Percentiles rank a stretch among this genome's conserved stretches.
These are phyloP conservation scores for Favolaschia claudopus DNA, from an alignment of 768 basidiomycete genomes.

Conservation along the genomic window DNA sequence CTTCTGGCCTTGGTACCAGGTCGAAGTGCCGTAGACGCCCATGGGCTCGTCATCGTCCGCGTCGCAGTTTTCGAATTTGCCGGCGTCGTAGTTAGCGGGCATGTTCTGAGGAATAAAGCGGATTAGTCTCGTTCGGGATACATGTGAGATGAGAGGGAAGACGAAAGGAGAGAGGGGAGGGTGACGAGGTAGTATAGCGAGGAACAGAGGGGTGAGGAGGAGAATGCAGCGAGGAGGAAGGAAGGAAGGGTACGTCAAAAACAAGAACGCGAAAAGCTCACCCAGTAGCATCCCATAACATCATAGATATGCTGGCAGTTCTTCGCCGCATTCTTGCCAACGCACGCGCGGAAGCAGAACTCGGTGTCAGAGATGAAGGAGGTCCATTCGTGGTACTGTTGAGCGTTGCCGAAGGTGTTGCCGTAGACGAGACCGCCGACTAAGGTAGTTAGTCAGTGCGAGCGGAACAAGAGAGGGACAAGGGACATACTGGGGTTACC, in stretches of 20 bases:
- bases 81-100: slow-evolving; percentile 69
- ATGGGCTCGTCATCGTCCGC: slow-evolving; percentile 66
- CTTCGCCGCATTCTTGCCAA: slow-evolving; percentile 59
- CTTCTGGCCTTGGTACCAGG: slow-evolving; percentile 68
- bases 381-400: slow-evolving; percentile 84
- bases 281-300: slow-evolving; percentile 67
- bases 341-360: slow-evolving; percentile 81
- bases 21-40: slow-evolving; percentile 78
- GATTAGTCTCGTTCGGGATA: slow-evolving; percentile 32
- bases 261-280: slow-evolving; percentile 37
- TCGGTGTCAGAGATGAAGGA: slow-evolving; percentile 73
- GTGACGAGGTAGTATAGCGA: too few relatives aligned
- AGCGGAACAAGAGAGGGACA: background rate
- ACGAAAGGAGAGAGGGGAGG: background rate
- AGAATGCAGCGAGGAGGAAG: too few relatives aligned
- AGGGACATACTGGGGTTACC: slow-evolving; percentile 52
- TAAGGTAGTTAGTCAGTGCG: slow-evolving; percentile 31
- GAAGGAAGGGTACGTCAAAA: too few relatives aligned
- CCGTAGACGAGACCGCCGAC: slow-evolving; percentile 80
- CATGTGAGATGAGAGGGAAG: background rate
- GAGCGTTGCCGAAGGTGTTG: slow-evolving; percentile 56
- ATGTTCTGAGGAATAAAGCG: slow-evolving; percentile 70
- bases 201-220: too few relatives aligned
- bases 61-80: slow-evolving; percentile 71
- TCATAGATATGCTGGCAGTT: slow-evolving; percentile 85